These are phyloP conservation scores for Aspergillus phoenicis DNA, from an alignment of 2,329 filamentous ascomycete genomes.

Conservation along the genomic window DNA sequence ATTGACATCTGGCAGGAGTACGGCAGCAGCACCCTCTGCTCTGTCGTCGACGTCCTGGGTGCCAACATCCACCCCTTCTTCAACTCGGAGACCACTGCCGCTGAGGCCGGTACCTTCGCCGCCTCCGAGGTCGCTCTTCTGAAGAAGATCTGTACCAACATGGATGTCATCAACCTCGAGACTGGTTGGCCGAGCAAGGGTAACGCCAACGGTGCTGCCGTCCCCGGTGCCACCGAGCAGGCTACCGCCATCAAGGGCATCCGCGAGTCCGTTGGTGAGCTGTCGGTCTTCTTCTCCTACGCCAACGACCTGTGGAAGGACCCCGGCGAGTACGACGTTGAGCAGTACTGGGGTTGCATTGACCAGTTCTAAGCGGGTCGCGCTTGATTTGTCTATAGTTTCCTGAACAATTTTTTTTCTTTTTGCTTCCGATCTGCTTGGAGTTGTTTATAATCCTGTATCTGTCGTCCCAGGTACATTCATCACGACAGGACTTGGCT, in stretches of 20 bases:
- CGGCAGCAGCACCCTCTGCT: slow-evolving; percentile 62
- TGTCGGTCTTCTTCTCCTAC: slow-evolving; percentile 80
- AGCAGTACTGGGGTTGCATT: slow-evolving; percentile 77
- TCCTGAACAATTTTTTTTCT: slow-evolving; percentile 5
- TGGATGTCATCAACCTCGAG: slow-evolving; percentile 80
- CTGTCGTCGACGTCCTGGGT: slow-evolving; percentile 73
- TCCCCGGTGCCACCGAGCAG: slow-evolving; percentile 70
- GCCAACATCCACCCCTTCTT: slow-evolving; percentile 95
- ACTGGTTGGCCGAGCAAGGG: slow-evolving; percentile 83
- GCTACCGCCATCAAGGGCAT: slow-evolving; percentile 71
- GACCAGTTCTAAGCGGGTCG: slow-evolving; percentile 49
- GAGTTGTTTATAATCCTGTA: slow-evolving; percentile 21
- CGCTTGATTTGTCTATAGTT: slow-evolving; percentile 8
- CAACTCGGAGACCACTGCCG: slow-evolving; percentile 68
- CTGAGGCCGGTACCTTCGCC: slow-evolving; percentile 75
- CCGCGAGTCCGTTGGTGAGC: slow-evolving; percentile 63
- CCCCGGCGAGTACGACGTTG: slow-evolving; percentile 68
- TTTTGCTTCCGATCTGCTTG: slow-evolving; percentile 20
- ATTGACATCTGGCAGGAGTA: slow-evolving; percentile 73
- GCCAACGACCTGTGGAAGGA: slow-evolving; percentile 81
- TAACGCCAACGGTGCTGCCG: slow-evolving; percentile 69
- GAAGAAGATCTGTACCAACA: slow-evolving; percentile 68
- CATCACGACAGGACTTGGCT: slow-evolving; percentile 12
- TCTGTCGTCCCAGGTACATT: slow-evolving; percentile 19
- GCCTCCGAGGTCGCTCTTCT: slow-evolving; percentile 71